Percentiles rank a stretch among this genome's conserved stretches.
Evolutionary conservation across 2,329 filamentous ascomycete species (phyloP).

Genomic region (Cryoendolithus antarcticus): DNA sequence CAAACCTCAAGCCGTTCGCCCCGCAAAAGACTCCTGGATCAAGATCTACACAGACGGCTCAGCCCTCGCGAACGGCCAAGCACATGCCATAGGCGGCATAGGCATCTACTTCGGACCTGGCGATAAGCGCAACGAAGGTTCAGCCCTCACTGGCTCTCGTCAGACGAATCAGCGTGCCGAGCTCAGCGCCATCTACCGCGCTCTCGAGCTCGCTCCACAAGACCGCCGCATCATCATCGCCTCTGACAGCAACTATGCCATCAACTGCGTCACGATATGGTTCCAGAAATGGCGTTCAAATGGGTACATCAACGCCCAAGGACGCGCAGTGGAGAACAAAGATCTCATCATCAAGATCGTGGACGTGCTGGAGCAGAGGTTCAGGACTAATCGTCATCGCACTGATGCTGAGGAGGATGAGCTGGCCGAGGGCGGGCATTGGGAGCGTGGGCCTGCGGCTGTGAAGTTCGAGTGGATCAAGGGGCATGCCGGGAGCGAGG

Average conservation of each 20-base stretch:
- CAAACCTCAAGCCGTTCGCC: slow-evolving; percentile 33
- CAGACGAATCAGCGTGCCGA: slow-evolving; percentile 98
- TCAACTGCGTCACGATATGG: slow-evolving; percentile 82
- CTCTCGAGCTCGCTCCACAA: slow-evolving; percentile 60
- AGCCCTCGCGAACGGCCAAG: slow-evolving; percentile 45
- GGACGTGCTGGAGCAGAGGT: slow-evolving; percentile 51
- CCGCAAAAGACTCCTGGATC: slow-evolving; percentile 34
- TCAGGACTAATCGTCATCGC: slow-evolving; percentile 18
- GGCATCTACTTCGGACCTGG: slow-evolving; percentile 53
- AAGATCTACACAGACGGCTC: slow-evolving; percentile 54
- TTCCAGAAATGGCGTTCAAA: slow-evolving; percentile 63
- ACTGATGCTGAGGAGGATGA: slow-evolving; percentile 35
- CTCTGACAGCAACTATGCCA: slow-evolving; percentile 84
- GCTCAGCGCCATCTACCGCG: slow-evolving; percentile 73
- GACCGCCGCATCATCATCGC: slow-evolving; percentile 61
- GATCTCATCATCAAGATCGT: slow-evolving; percentile 69
- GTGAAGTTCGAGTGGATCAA: slow-evolving; percentile 74
- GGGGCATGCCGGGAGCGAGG: slow-evolving; percentile 60
- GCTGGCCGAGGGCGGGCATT: slow-evolving; percentile 9
- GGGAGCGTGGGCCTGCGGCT: slow-evolving; percentile 21
- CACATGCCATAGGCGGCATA: slow-evolving; percentile 46
- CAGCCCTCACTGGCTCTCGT: slow-evolving; percentile 56
- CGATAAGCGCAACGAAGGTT: slow-evolving; percentile 51
- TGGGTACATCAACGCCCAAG: slow-evolving; percentile 61
- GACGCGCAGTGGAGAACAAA: slow-evolving; percentile 68